Evolutionary conservation across 306 rosid genomes (phyloP).

Genomic region (Cicer arietinum): DNA sequence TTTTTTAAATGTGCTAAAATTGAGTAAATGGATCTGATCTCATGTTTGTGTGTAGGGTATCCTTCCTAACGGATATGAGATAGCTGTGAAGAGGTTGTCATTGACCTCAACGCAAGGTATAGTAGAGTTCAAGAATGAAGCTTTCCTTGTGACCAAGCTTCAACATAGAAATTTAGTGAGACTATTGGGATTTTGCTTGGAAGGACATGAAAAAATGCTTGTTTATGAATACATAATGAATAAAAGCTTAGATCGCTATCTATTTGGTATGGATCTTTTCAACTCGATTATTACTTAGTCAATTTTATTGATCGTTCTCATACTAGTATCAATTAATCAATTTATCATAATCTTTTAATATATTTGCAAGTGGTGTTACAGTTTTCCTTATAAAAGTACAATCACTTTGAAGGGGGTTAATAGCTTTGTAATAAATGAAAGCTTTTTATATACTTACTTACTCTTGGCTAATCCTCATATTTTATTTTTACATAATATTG

Average conservation of each 20-base stretch:
- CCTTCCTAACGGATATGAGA: constrained; percentile 56
- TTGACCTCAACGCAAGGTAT: constrained; percentile 61
- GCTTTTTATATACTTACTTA: neutral
- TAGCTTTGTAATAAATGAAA: neutral
- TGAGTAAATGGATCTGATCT: neutral
- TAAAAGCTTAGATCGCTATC: constrained; percentile 58
- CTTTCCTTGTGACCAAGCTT: constrained; percentile 60
- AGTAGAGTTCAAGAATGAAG: constrained; percentile 69
- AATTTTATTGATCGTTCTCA: too few relatives aligned
- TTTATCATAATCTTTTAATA: too few relatives aligned
- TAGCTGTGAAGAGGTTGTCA: constrained; percentile 69
- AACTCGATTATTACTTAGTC: too few relatives aligned
- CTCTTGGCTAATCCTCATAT: neutral
- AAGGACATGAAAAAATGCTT: constrained; percentile 69
- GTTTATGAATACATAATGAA: constrained; percentile 65
- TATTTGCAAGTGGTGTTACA: neutral
- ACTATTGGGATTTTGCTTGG: constrained; percentile 64
- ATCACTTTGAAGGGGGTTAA: neutral
- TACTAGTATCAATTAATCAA: too few relatives aligned
- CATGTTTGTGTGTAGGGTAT: constrained; percentile 49
- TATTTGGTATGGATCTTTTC: constrained; percentile 49
- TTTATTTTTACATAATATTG: constrained; percentile 28
- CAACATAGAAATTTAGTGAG: constrained; percentile 69
- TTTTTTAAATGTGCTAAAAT: neutral
- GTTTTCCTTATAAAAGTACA: constrained; percentile 8